Conservation (phyloP, 768 basidiomycete genomes). For the Trametes cinnabarina region DNA sequence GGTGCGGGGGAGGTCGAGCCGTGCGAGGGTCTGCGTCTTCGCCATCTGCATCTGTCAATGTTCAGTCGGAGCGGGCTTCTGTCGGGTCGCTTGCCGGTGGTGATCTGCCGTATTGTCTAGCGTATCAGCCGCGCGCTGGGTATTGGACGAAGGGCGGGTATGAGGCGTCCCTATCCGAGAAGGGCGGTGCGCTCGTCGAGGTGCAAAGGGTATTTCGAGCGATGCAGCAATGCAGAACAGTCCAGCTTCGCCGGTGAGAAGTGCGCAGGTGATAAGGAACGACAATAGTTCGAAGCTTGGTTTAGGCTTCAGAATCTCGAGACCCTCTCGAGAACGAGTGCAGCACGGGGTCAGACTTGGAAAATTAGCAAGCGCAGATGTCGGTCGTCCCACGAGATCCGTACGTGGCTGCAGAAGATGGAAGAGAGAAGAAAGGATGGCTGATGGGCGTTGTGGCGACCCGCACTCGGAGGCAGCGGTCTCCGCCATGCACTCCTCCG, state of each 20-base stretch:
- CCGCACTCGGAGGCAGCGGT: neutral
- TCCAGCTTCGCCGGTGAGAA: too few relatives aligned
- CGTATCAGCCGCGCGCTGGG: too few relatives aligned
- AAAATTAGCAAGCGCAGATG: too few relatives aligned
- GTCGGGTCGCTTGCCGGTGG: neutral
- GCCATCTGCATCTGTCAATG: conserved; percentile 2
- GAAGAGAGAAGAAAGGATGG: too few relatives aligned
- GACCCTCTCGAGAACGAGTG: neutral
- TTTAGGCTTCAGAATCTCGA: neutral
- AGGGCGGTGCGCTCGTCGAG: neutral
- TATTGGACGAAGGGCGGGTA: too few relatives aligned
- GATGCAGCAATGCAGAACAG: neutral
- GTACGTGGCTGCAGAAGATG: neutral
- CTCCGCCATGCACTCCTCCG: neutral
- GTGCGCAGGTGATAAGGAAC: neutral
- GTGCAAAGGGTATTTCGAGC: neutral
- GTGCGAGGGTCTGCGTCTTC: neutral
- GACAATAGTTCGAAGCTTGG: neutral
- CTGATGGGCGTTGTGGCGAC: too few relatives aligned
- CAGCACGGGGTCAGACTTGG: too few relatives aligned
- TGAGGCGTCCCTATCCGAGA: neutral
- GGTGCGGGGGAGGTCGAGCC: conserved; percentile 8
- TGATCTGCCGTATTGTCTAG: too few relatives aligned
- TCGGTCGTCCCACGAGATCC: too few relatives aligned
- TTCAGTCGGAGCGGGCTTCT: neutral